Evolutionary conservation across 2,329 filamentous ascomycete genomes (phyloP), one percentile per base, ranked within the genome.

Genomic region (Clathrospora elynae): DNA sequence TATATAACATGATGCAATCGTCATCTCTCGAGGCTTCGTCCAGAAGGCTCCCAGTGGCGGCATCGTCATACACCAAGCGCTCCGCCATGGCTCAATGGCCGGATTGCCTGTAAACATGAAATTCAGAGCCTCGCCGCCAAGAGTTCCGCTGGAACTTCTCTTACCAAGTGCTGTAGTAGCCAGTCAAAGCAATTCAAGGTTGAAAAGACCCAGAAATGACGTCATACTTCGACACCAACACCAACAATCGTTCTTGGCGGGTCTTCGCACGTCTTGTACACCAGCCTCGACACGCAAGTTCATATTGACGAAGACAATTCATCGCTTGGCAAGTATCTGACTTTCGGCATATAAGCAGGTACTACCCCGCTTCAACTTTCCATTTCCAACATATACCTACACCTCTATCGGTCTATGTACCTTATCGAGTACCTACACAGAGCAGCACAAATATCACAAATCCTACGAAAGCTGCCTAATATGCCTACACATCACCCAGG

Each of bases 401-500:
- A n/a, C n/a, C n/a, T n/a, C n/a, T n/a, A n/a, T n/a, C n/a, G n/a
- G n/a, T n/a, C 8, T 4, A 56, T 54, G 48, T 52, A 54, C 28
- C 17, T 52, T 18, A 54, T 54, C 24, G 45, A 57, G 42, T 52
- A 51, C 24, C 33, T 54, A 10, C 48, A 55, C 33, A 48, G 46
- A 37, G 37, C 38, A 10, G 46, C 47, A 31, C 50, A 49, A 23
- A 43, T 48, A 31, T 49, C 36, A 42, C 35, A 53, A 37, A 50
- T 52, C 10, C 30, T 49, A 23, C 42, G 24, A 53, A 48, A 38
- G 47, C 22, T 49, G 42, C 26, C 13, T 48, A 42, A 34, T 36
- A 50, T 51, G 45, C 35, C 43, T 36, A 30, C 33, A 30, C 42
- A 62, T 35, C 58, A 59, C 42, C 55, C 58, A 16, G 55, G 56